Percentiles rank a stretch among this genome's conserved stretches.
These are phyloP conservation scores for Tricholoma sp. DNA, from an alignment of 768 basidiomycete species.

Conservation along the genomic window DNA sequence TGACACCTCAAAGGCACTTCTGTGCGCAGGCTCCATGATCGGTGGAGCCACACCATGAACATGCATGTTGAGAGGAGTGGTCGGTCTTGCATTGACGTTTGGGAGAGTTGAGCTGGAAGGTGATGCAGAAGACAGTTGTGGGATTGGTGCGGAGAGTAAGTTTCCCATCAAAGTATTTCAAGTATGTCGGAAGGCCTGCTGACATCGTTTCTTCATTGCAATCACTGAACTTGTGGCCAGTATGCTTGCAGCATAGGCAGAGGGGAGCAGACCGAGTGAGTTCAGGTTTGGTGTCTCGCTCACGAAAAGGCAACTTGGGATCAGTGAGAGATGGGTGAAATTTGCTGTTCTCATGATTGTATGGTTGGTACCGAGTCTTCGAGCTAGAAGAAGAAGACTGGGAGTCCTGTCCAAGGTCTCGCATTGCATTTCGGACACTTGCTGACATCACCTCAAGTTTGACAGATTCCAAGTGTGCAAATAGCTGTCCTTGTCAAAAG, in stretches of 20 bases:
- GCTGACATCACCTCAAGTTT: neutral
- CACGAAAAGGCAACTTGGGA: neutral
- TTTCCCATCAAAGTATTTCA: constrained; percentile 5
- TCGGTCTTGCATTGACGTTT: constrained; percentile 3
- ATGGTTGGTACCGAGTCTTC: neutral
- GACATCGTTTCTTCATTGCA: constrained; percentile 3
- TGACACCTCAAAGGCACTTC: constrained; percentile 13
- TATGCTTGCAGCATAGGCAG: neutral
- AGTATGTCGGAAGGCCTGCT: constrained; percentile 3
- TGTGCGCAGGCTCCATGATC: constrained; percentile 17
- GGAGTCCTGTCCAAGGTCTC: neutral
- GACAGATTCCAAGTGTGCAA: neutral
- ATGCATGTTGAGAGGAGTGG: constrained; percentile 14
- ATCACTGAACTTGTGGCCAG: constrained; percentile 4
- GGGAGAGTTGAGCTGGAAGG: constrained; percentile 7
- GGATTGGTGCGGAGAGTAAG: constrained; percentile 3
- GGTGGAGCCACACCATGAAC: constrained; percentile 19
- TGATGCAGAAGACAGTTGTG: constrained; percentile 1
- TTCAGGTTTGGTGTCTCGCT: neutral
- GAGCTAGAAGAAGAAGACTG: neutral
- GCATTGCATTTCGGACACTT: neutral
- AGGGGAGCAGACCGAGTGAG: neutral
- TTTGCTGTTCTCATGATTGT: neutral
- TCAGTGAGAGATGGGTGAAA: neutral
- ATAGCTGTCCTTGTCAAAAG: neutral